Conservation (phyloP, 2,329 filamentous ascomycete genomes). For the Aspergillus nomiae region DNA sequence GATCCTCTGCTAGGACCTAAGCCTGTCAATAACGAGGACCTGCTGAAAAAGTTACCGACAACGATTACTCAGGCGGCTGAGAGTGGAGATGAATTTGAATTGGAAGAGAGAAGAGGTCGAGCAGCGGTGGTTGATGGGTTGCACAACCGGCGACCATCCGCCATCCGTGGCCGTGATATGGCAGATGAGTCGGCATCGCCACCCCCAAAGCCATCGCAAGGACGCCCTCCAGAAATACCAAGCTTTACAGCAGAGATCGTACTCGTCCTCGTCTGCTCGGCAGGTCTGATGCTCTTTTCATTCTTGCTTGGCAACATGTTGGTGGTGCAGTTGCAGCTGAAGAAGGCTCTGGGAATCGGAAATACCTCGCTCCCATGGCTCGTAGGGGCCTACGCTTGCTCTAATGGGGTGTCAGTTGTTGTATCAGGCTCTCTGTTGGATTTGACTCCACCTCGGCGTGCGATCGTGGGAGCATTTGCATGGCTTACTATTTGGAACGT, state of each 20-base stretch:
- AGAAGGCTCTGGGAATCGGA: conserved; percentile 40
- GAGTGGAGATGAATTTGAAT: conserved; percentile 16
- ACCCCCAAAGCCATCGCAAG: conserved; percentile 29
- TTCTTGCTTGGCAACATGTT: conserved; percentile 46
- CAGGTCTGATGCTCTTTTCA: conserved; percentile 47
- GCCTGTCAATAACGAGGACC: conserved; percentile 16
- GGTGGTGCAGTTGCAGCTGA: conserved; percentile 42
- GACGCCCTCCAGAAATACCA: conserved; percentile 42
- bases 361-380: conserved; percentile 47
- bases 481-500: conserved; percentile 48
- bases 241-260: conserved; percentile 45
- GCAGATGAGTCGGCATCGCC: conserved; percentile 23
- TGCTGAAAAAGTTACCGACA: conserved; percentile 20
- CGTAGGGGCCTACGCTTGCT: conserved; percentile 44
- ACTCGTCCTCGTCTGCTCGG: conserved; percentile 46
- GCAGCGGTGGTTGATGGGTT: conserved; percentile 13
- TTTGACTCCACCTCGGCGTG: conserved; percentile 41
- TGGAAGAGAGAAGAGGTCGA: conserved; percentile 10
- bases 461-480: conserved; percentile 47
- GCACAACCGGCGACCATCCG: conserved; percentile 19
- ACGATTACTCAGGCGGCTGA: conserved; percentile 17
- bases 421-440: conserved; percentile 42
- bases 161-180: not conserved
- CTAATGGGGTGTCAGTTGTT: conserved; percentile 47
- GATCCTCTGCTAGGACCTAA: conserved; percentile 27